phyloP scores from a whole-genome alignment of 1,284 basidiomycete genomes.

The Mycocalia duriaeana region DNA sequence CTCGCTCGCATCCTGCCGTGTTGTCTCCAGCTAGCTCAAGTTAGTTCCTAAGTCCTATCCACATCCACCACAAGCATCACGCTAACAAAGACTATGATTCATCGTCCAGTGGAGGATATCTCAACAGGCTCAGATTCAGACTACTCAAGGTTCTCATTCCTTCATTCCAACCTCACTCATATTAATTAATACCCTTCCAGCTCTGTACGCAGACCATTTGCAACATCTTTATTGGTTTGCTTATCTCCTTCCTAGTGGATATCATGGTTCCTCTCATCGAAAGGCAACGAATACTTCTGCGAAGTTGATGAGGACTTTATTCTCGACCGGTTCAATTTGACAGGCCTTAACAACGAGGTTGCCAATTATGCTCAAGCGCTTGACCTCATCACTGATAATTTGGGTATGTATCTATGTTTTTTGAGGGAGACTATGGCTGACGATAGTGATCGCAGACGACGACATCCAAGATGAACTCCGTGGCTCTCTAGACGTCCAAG shows the following conservation, averaged over 20 bases:
- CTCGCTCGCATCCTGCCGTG: too few species aligned
- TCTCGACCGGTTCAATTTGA: conserved; percentile 96
- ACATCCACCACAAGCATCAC: too few species aligned
- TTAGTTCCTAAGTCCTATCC: too few species aligned
- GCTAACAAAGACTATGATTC: neutral
- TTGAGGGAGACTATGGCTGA: neutral
- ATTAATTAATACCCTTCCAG: too few species aligned
- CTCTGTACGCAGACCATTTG: neutral
- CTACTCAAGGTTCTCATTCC: conserved; percentile 72
- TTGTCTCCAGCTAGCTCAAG: too few species aligned
- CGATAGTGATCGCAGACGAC: conserved; percentile 47
- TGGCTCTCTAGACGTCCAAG: conserved; percentile 85
- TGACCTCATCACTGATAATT: conserved; percentile 91
- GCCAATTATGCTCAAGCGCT: conserved; percentile 92
- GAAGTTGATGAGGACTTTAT: conserved; percentile 99
- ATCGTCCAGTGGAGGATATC: conserved; percentile 69
- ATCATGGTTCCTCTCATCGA: conserved; percentile 97
- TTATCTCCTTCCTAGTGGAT: conserved; percentile 66
- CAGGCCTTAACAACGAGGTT: conserved; percentile 94
- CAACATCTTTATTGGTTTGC: neutral
- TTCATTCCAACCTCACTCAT: conserved; percentile 9
- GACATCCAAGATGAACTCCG: conserved; percentile 76
- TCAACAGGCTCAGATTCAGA: conserved; percentile 86
- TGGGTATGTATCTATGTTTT: conserved; percentile 52
- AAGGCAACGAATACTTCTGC: conserved; percentile 97